Base-by-base conservation (phyloP, 805 yeast genomes). In the Limtongia smithiae region DNA sequence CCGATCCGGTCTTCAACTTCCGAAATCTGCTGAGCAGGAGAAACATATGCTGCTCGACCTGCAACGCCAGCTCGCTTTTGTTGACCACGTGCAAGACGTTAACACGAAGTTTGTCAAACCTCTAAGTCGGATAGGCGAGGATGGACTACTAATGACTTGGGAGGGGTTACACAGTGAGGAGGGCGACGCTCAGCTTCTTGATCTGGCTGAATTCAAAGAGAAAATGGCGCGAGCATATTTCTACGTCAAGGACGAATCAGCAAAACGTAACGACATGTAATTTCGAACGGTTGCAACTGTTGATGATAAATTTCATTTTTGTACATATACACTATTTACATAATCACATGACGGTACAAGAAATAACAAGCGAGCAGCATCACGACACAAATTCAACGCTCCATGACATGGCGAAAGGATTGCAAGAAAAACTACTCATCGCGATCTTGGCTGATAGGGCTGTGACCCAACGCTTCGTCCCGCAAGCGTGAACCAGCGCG, bases 51-150 rank as follows among this genome's bases (percentile, higher is more conserved):
- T 61, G 22, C 38, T 43, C 5, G 69, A 69, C 33, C 57, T 70
- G 11, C 54, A 57, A 15, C 64, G 63, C 38, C 74, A 70, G 59
- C 60, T 70, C 27, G 61, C 57, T 22, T 70, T 70, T 50, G 69
- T 70, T 2, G 70, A 70, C 51, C 67, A 63, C n/a, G 61, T 70
- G 17, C 55, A 61, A n/a, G 61, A 59, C 11, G 65, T 67, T 7
- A 62, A 68, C 30, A 66, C 72, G 2, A 50, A 46, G 2, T 65
- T 63, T 2, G 48, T 65, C 9, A 61, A 59, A 46, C 74, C 73
- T 8, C 51, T 69, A 20, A 61, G 36, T 35, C 22, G 57, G 22
- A 39, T 54, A 8, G 55, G 50, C 5, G 53, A 38, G 25, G 53
- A 46, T n/a, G 46, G 48, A 7, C 34, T 22, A 11, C 40, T 40